Evolutionary conservation across 2,329 filamentous ascomycete species (phyloP), one percentile per base, ranked within the genome.

Genomic region (Calonectria pauciramosa): DNA sequence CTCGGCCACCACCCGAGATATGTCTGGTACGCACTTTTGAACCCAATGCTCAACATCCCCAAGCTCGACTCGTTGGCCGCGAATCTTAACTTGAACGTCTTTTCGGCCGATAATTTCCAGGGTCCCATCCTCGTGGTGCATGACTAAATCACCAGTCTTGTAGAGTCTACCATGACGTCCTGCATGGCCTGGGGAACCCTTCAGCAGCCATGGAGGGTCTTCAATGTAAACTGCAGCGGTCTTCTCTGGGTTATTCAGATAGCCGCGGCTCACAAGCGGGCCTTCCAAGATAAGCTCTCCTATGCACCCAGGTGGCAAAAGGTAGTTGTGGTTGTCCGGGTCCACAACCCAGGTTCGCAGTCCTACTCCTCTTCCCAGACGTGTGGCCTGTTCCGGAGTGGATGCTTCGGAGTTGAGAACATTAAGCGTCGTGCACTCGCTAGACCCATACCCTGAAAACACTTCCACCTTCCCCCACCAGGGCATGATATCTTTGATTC

Each of bases 261-360:
- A 91, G 18, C 88, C 88, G 34, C 86, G 82, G 20, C 86, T 88
- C 18, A 91, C 82, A 13, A 85, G 84, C 4, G 87, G 87, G 0
- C 86, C 86, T 54, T 83, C 84, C 38, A 87, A 77, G 6, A 84
- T 70, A 9, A 86, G 72, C 66, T 86, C 84, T 11, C 84, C 84
- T 0, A 78, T 72, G 8, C 73, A 79, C 0, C 83, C 84, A 14
- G 83, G 69, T 1, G 82, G 82, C 1, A 79, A 63, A 11, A 84
- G 75, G 4, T 64, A 44, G 54, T 82, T 69, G 56, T 79, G 78
- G 56, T 83, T 72, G 7, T 76, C 66, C 1, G 78, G 75, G 20
- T 83, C 78, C 8, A 81, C 82, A 41, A 86, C 72, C 82, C 83
- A 85, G n/a, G 59, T 65, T 1, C 44, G n/a, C 18, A 38, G 16